Evolutionary conservation across 768 basidiomycete genomes (phyloP), one percentile per base, ranked within the genome.

Genomic region (Tulasnella sp.): DNA sequence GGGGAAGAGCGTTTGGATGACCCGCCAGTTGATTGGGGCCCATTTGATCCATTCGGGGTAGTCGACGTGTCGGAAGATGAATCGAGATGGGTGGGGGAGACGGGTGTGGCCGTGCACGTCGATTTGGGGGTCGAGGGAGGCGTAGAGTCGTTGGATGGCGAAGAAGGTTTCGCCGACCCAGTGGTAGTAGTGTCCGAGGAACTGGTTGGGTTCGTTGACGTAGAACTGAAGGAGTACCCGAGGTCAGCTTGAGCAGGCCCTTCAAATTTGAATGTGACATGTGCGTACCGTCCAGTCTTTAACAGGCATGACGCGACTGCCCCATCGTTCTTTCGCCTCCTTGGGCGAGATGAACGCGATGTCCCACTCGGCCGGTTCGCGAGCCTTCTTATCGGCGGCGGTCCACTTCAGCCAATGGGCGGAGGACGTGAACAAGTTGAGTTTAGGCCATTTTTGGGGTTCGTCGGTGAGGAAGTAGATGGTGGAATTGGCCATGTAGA

Each of bases 111-210:
- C 77, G 70, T 71, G 62, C 67, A 80, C 75, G 4, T 77, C 69
- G 67, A 80, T 79, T 34, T 77, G 73, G 22, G 73, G 63, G 62
- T 78, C 79, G 44, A 79, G 75, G 5, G 76, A 72, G 12, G 78
- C 64, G 72, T 76, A 91, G 75, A 92, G 85, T 1, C 90, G 86
- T 84, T 90, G 91, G 2, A 85, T 80, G 37, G 92, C 92, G 42
- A 94, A 82, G 72, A 92, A 81, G 64, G 92, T 86, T 78, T 95
- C 93, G 0, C 89, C 92, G 36, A 89, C 90, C 73, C 92, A 89
- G 80, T 94, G 93, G 79, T 94, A 94, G 79, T 93, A 94, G 78
- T 94, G 93, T 62, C 83, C 81, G n/a, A 94, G 83, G 83, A 94
- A 90, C 77, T 92, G 90, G 1, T 78, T 72, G 0, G 91, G 89